Evolutionary conservation across 2,329 filamentous ascomycete species (phyloP), one percentile per base, ranked within the genome.

Genomic region (Canariomyces notabilis): DNA sequence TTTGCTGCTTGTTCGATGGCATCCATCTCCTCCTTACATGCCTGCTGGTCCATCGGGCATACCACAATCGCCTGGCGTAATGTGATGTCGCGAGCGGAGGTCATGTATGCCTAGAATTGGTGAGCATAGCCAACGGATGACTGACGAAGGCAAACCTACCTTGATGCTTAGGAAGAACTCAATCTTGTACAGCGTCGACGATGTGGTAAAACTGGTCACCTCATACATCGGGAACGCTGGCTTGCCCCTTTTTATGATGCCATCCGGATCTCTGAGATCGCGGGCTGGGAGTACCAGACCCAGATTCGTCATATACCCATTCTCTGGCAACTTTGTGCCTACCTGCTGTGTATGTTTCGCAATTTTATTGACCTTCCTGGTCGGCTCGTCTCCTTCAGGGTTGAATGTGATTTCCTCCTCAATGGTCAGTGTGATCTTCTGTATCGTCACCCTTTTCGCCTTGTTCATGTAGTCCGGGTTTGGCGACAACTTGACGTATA

Each of bases 321-420:
- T 81, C 62, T 95, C 90, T 2, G 93, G 89, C 69, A 98, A 75
- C 65, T 86, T 94, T 43, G 87, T 80, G 41, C 87, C 86, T 22
- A 98, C 83, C 1, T 75, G 71, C 60, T 96, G 88, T 1, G 84
- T 84, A 58, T 91, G 86, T 65, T 89, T 93, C 20, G 87, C 84
- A 55, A 98, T 72, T 46, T 83, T 86, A 67, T 95, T 96, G 56
- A 89, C 74, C 66, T 95, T 96, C 55, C 88, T 87, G 23, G 87
- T 87, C 21, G 90, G 89, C 63, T 97, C 93, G 61, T 97, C 93
- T 39, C 93, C 93, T 67, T 97, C 91, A 22, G 93, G 93, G 56
- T 98, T 97, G 69, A 87, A 98, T n/a, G 93, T 94, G 49, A 97
- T 95, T 64, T 97, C 91, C 67, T 98, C 93, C 62, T 97, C 93